Evolutionary conservation across 2,329 filamentous ascomycete genomes (phyloP).

Genomic region (Penicillium sp.): DNA sequence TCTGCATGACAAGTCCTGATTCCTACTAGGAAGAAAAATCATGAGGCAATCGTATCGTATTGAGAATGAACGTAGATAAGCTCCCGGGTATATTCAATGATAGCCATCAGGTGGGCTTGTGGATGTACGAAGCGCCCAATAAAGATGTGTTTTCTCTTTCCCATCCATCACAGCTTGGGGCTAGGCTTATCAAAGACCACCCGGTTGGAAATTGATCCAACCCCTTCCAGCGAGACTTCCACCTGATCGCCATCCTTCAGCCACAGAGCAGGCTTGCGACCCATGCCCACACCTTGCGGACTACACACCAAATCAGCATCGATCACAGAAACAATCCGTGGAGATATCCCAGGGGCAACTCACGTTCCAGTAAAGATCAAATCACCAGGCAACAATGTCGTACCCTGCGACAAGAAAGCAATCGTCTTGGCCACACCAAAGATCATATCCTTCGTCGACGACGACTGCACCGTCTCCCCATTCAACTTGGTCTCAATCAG

Average conservation of each 20-base stretch:
- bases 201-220: slow-evolving; percentile 58
- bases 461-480: slow-evolving; percentile 52
- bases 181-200: slow-evolving; percentile 46
- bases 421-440: slow-evolving; percentile 52
- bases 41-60: background rate
- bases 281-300: slow-evolving; percentile 71
- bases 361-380: slow-evolving; percentile 50
- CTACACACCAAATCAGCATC: slow-evolving; percentile 34
- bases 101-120: background rate
- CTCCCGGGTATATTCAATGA: slow-evolving; percentile 4
- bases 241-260: slow-evolving; percentile 70
- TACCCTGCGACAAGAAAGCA: slow-evolving; percentile 49
- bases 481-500: slow-evolving; percentile 52
- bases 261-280: slow-evolving; percentile 66
- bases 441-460: slow-evolving; percentile 52
- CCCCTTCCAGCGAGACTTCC: slow-evolving; percentile 66
- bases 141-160: background rate
- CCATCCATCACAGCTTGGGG: slow-evolving; percentile 38
- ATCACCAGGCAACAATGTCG: slow-evolving; percentile 45
- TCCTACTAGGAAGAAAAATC: background rate
- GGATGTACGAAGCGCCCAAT: background rate
- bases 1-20: slow-evolving; percentile 20
- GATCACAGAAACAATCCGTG: background rate
- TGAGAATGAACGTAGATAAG: background rate
- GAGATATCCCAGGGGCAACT: slow-evolving; percentile 25